phyloP scores from a whole-genome alignment of 2,329 filamentous ascomycete species.

The Coleophoma cylindrospora region DNA sequence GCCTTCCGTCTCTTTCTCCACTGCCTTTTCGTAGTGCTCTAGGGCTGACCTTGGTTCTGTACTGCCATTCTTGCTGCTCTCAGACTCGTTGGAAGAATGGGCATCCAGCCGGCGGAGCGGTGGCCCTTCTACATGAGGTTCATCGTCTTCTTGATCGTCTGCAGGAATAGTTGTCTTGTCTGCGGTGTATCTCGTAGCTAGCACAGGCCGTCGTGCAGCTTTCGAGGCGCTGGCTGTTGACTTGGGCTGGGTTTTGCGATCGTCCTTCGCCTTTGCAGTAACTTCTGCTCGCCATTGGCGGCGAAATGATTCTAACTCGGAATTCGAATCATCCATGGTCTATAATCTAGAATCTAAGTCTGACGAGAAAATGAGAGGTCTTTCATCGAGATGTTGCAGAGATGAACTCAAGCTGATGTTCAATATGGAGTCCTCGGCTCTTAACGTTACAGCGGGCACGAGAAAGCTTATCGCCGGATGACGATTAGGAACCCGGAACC shows the following conservation, averaged over 20 bases:
- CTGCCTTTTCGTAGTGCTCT: constrained; percentile 89
- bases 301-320: constrained; percentile 82
- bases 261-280: constrained; percentile 18
- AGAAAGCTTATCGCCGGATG: no score
- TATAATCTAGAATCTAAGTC: not conserved
- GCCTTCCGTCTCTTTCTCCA: constrained; percentile 80
- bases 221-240: constrained; percentile 11
- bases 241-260: constrained; percentile 10
- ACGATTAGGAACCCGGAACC: no score
- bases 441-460: no score
- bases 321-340: constrained; percentile 40
- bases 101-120: constrained; percentile 7
- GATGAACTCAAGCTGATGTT: no score
- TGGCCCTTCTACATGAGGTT: not conserved
- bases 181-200: constrained; percentile 8
- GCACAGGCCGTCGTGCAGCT: constrained; percentile 12
- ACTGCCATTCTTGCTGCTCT: constrained; percentile 6
- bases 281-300: constrained; percentile 77
- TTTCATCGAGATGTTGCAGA: no score
- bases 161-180: constrained; percentile 3
- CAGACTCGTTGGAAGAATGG: constrained; percentile 1
- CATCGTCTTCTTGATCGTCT: constrained; percentile 12
- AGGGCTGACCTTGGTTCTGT: constrained; percentile 68
- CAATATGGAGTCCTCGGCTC: no score
- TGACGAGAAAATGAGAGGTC: not conserved